Evolutionary conservation across 257 asterid genomes (phyloP), one percentile per base, ranked within the genome.

Genomic region (Leonotis leonurus): DNA sequence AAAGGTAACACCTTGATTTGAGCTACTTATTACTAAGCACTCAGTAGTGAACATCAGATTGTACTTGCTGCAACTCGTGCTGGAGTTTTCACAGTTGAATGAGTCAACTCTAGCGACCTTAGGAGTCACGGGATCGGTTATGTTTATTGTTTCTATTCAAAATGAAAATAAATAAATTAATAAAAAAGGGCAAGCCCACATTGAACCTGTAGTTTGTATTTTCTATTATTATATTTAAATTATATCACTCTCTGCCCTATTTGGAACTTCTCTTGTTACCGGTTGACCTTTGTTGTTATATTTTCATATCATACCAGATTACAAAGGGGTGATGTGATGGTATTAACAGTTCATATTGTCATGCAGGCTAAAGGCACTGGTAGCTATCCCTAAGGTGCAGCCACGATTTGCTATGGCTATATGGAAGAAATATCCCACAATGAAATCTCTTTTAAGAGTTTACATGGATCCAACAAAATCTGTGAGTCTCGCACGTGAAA

Each of bases 301-400:
- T 20, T 17, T 25, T 18, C 48, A 9, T 27, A 44, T 14, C 16
- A 29, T 56, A 45, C 45, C 32, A 24, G 58, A 16, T 57, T 60
- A 3, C 29, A 57, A 53, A 17, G 41, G 29, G 50, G 25, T n/a
- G n/a, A n/a, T n/a, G n/a, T n/a, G n/a, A 18, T 35, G 52, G 46
- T 14, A 48, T 45, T 9, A 55, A 43, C 17, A n/a, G 55, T 55
- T 65, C 37, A 61, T 54, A 48, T 39, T 44, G 11, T 64, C 51
- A 13, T 81, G 72, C 81, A 92, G 99, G 99, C 75, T 92, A 67
- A 92, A 92, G 77, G 91, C 91, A 18, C 78, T 92, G 70, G 70
- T 92, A 62, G 89, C 96, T 53, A 83, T 92, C 37, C 99, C 97
- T 14, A 92, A 92, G 82, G 96, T 89, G 65, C 99, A 92, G 65